phyloP scores from a whole-genome alignment of 2,329 filamentous ascomycete genomes.

The Colletotrichum destructivum region DNA sequence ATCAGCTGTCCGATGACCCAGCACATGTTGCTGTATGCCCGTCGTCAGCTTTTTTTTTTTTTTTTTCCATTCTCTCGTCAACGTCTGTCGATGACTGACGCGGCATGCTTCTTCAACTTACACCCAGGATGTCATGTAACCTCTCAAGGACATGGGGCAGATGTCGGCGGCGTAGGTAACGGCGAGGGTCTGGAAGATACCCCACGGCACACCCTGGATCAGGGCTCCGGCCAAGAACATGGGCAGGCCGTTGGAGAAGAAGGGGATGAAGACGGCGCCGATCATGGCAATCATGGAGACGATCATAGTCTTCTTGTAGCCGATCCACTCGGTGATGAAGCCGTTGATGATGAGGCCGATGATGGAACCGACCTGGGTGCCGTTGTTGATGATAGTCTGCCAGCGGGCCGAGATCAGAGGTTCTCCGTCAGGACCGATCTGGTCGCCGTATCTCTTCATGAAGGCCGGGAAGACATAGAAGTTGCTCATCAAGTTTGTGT shows the following conservation, averaged over 20 bases:
- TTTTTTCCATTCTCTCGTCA: background rate
- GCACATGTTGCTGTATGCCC: constrained; percentile 53
- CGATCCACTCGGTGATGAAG: constrained; percentile 59
- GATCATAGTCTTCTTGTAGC: constrained; percentile 61
- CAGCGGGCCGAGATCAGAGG: constrained; percentile 65
- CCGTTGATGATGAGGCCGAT: constrained; percentile 65
- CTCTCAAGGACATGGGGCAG: constrained; percentile 53
- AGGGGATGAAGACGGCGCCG: constrained; percentile 62
- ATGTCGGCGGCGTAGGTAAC: constrained; percentile 57
- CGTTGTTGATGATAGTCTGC: constrained; percentile 65
- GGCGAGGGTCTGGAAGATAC: constrained; percentile 53
- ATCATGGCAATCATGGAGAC: constrained; percentile 56
- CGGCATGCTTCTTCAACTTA: constrained; percentile 48
- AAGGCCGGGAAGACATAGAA: constrained; percentile 57
- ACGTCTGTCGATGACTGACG: too few relatives aligned
- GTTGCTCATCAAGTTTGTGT: constrained; percentile 53
- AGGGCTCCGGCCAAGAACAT: constrained; percentile 59
- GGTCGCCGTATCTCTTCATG: constrained; percentile 55
- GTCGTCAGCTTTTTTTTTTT: constrained; percentile 45
- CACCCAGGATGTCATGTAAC: constrained; percentile 38
- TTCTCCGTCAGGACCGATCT: constrained; percentile 51
- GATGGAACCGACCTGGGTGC: constrained; percentile 61
- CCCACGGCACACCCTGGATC: constrained; percentile 55
- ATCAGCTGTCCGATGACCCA: constrained; percentile 60
- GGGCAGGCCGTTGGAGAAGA: constrained; percentile 59